Base-by-base conservation (phyloP, 1,139 yeast species). In the Groenewaldozyma auringiensis region DNA sequence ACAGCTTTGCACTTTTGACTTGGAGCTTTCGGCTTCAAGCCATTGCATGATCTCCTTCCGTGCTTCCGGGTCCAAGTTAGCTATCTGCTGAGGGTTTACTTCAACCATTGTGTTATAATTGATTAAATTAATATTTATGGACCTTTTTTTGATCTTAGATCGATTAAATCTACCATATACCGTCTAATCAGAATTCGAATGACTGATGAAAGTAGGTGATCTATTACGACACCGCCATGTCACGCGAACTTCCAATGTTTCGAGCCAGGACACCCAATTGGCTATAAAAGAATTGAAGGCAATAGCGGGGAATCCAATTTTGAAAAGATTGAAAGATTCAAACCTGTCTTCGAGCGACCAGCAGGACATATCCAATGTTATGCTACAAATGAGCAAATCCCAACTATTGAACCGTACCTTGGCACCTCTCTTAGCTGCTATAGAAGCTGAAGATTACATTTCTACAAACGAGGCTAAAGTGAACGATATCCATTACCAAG, bases 21-120 rank as follows among this genome's bases (percentile, higher is more conserved):
- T 86, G 53, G 94, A 78, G 62, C 84, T 83, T 67, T 89, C 96
- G 11, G 82, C 69, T 61, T 87, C 94, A 45, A 88, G 71, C 69
- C 86, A 88, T 52, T 75, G 72, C 62, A 81, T 72, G 46, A 88
- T 79, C 54, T 87, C 95, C 58, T 79, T 76, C 63, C 85, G 79
- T 42, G 92, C 77, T 14, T 71, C 55, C 36, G 82, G 88, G 60
- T 84, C 94, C 48, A 87, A 75, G 55, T 68, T 73, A 50, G 79
- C 79, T 43, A 86, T 67, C 14, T 80, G 79, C 42, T 76, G 67
- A 50, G 78, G 78, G 48, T 81, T 76, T 49, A 83, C 62, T 41
- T 76, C 72, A 25, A 85, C 76, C 85, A 80, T 79, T 44, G n/a
- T 53, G 18, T n/a, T n/a, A n/a, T n/a, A n/a, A n/a, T n/a, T n/a